Conservation (phyloP, 805 yeast species). For the Hanseniaspora thailandica region DNA sequence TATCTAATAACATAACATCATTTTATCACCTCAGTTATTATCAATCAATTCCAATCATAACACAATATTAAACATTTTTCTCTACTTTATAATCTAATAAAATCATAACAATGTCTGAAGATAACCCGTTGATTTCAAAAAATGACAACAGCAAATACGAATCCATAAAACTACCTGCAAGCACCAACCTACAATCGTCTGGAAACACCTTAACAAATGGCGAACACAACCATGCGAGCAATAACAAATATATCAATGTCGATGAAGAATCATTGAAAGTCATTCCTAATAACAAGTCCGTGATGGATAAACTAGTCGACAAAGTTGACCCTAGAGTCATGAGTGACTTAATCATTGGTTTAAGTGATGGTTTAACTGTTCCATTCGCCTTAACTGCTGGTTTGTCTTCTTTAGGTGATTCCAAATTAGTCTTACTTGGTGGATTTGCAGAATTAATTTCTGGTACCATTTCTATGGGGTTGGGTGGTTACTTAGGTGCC, state of each 20-base stretch:
- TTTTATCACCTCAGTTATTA: no score
- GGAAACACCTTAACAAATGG: neutral
- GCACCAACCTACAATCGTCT: neutral
- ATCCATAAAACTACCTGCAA: constrained; percentile 3
- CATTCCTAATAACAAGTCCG: neutral
- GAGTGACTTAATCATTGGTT: constrained; percentile 86
- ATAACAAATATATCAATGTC: neutral
- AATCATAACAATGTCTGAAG: constrained; percentile 4
- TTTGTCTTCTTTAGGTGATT: constrained; percentile 75
- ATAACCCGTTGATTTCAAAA: neutral
- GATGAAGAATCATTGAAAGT: constrained; percentile 6
- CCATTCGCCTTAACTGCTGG: constrained; percentile 99
- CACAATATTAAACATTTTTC: neutral
- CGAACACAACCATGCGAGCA: neutral
- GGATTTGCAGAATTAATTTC: constrained; percentile 95
- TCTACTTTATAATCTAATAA: neutral
- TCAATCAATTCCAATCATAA: neutral
- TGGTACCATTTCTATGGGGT: constrained; percentile 96
- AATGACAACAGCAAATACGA: constrained; percentile 5
- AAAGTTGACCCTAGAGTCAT: constrained; percentile 80
- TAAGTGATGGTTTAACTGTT: constrained; percentile 90
- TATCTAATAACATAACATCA: no score
- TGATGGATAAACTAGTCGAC: constrained; percentile 32
- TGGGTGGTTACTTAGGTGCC: constrained; percentile 94
- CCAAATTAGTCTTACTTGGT: constrained; percentile 88